A percentile compares a stretch with the other conserved stretches of the same genome.
Conservation (phyloP, 441 rosid species). For the Populus hybrid region DNA sequence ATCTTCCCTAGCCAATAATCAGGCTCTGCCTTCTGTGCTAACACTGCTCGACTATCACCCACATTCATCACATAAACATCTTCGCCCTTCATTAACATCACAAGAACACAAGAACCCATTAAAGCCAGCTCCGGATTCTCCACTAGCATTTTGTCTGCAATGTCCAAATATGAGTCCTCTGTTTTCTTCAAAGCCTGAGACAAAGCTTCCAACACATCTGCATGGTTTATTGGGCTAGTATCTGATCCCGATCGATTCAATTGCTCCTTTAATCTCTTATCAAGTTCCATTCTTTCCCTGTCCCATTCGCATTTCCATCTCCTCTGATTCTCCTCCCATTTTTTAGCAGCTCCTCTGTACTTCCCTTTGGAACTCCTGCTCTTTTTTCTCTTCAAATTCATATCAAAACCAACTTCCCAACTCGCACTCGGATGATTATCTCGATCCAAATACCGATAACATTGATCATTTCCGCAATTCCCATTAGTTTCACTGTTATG, state of each 20-base stretch:
- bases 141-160: constrained; percentile 67
- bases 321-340: constrained; percentile 78
- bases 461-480: constrained; percentile 18
- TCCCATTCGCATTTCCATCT: constrained; percentile 92
- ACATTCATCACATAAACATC: constrained; percentile 84
- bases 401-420: constrained; percentile 28
- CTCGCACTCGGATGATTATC: constrained; percentile 29
- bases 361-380: constrained; percentile 33
- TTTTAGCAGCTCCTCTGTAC: constrained; percentile 47
- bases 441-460: constrained; percentile 31
- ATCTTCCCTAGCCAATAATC: constrained; percentile 65
- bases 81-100: constrained; percentile 84
- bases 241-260: constrained; percentile 35
- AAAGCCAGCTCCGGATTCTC: constrained; percentile 85
- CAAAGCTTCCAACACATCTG: constrained; percentile 63
- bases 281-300: constrained; percentile 76
- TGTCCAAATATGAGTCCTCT: constrained; percentile 65
- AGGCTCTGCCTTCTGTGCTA: constrained; percentile 58
- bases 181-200: constrained; percentile 65
- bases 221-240: constrained; percentile 42
- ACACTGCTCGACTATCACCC: constrained; percentile 81
- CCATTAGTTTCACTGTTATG: constrained; percentile 15
- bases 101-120: constrained; percentile 90
- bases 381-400: constrained; percentile 26
- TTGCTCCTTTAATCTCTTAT: constrained; percentile 61